Evolutionary conservation across 2,329 filamentous ascomycete species (phyloP).

Genomic region (Monosporascus sp.): DNA sequence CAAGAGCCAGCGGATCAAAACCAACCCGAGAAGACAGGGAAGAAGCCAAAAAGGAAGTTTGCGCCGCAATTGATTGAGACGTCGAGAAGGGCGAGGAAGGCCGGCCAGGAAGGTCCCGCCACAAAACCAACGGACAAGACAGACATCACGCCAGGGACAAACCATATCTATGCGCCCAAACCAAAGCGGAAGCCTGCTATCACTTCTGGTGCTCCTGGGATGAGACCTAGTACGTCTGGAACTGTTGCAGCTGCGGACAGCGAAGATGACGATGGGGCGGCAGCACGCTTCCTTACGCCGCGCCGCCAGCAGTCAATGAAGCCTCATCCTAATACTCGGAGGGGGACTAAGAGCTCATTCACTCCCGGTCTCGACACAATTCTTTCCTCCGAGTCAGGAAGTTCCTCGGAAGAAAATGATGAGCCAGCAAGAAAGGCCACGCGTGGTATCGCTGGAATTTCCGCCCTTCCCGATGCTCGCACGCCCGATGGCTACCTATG

Average conservation of each 20-base stretch:
- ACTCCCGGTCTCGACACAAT: constrained; percentile 37
- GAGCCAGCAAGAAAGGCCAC: constrained; percentile 7
- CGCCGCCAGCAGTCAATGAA: constrained; percentile 34
- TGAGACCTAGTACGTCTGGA: constrained; percentile 12
- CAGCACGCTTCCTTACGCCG: constrained; percentile 28
- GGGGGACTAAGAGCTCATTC: constrained; percentile 34
- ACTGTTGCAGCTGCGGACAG: constrained; percentile 18
- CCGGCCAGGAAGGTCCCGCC: constrained; percentile 57
- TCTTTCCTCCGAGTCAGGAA: constrained; percentile 37
- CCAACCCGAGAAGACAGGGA: constrained; percentile 13
- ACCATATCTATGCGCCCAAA: constrained; percentile 50
- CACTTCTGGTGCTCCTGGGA: background rate
- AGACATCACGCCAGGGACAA: constrained; percentile 61
- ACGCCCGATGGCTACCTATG: constrained; percentile 22
- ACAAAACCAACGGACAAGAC: constrained; percentile 64
- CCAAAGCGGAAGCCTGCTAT: constrained; percentile 30
- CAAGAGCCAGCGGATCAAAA: constrained; percentile 16
- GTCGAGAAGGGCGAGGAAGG: constrained; percentile 63
- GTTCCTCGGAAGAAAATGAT: constrained; percentile 29
- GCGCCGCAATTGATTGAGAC: constrained; percentile 79
- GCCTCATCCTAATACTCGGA: constrained; percentile 34
- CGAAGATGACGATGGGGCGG: constrained; percentile 20
- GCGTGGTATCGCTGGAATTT: constrained; percentile 14
- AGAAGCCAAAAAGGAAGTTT: constrained; percentile 48
- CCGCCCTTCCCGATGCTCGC: constrained; percentile 22